phyloP scores from a whole-genome alignment of 1,139 yeast genomes.

The Kodamaea alishanica region DNA sequence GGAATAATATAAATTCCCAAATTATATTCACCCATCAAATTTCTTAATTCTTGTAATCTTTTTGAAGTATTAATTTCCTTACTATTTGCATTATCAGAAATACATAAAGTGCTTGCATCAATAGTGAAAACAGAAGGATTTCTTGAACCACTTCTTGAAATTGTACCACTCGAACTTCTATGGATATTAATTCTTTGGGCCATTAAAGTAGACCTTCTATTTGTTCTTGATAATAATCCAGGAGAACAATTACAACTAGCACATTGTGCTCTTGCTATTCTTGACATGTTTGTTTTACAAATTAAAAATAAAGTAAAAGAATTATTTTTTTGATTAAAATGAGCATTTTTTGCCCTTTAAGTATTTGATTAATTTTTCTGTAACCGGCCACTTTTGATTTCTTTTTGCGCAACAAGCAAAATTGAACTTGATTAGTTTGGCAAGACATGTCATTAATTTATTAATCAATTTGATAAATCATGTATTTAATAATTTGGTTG shows the following conservation, averaged over 20 bases:
- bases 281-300: slow-evolving; percentile 14
- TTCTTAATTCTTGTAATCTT: slow-evolving; percentile 62
- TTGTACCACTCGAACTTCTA: slow-evolving; percentile 22
- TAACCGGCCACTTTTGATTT: no score
- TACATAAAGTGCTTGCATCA: slow-evolving; percentile 44
- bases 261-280: slow-evolving; percentile 49
- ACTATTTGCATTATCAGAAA: slow-evolving; percentile 29
- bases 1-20: slow-evolving; percentile 82
- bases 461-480: no score
- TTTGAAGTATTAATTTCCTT: slow-evolving; percentile 55
- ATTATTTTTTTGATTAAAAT: background rate
- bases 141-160: slow-evolving; percentile 32
- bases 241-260: slow-evolving; percentile 80
- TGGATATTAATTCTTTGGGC: slow-evolving; percentile 46
- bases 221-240: slow-evolving; percentile 66
- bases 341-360: no score
- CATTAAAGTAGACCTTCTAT: slow-evolving; percentile 50
- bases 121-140: slow-evolving; percentile 49
- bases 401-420: no score
- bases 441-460: no score
- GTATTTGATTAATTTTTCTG: background rate
- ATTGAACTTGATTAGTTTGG: no score
- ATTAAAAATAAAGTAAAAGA: background rate
- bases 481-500: no score
- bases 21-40: slow-evolving; percentile 58